These are phyloP conservation scores for Penicillium desertorum DNA, from an alignment of 495 filamentous ascomycete species.

Conservation along the genomic window DNA sequence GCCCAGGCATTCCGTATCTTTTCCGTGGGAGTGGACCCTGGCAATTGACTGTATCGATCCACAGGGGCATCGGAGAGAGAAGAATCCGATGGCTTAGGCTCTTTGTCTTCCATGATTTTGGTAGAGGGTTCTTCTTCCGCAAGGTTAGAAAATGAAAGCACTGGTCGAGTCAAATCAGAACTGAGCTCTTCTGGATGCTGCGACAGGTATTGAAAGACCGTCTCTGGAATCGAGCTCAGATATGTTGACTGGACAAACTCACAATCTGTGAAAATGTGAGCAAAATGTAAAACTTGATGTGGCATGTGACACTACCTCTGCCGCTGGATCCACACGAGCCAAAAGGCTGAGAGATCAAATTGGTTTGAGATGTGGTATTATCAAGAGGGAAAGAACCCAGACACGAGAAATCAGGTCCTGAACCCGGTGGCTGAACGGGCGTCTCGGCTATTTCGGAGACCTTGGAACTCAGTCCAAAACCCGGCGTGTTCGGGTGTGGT, in stretches of 20 bases:
- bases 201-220: neutral
- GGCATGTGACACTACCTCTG: neutral
- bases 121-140: neutral
- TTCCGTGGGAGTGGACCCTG: conserved; percentile 33
- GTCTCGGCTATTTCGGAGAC: conserved; percentile 31
- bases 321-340: neutral
- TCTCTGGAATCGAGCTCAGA: conserved; percentile 11
- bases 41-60: conserved; percentile 32
- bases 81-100: conserved; percentile 12
- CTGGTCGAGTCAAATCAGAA: neutral
- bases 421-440: conserved; percentile 8
- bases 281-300: neutral
- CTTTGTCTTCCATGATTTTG: conserved; percentile 22
- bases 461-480: neutral
- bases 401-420: neutral
- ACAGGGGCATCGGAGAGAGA: conserved; percentile 16
- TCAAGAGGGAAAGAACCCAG: neutral
- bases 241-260: neutral
- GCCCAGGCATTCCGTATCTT: conserved; percentile 35
- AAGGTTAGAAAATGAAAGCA: neutral
- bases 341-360: neutral
- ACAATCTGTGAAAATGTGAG: conserved; percentile 1
- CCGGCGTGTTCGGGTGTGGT: neutral
- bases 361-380: neutral
- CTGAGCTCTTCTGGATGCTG: neutral